Percentiles rank a stretch among this genome's conserved stretches.
These are phyloP conservation scores for Physcia stellaris DNA, from an alignment of 495 filamentous ascomycete species.

Conservation along the genomic window DNA sequence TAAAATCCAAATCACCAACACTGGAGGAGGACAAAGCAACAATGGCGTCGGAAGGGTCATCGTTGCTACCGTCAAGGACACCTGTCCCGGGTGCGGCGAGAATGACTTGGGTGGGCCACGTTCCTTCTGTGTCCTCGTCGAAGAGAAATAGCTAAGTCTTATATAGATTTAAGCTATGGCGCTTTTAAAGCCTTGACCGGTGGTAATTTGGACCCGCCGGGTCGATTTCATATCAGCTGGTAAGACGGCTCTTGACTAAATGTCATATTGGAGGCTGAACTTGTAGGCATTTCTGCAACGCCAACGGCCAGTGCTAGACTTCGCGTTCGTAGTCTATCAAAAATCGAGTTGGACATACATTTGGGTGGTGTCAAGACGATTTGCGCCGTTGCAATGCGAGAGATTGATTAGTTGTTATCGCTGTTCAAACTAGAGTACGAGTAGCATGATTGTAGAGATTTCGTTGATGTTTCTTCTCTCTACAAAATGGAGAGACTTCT, in stretches of 20 bases:
- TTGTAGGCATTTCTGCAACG: slow-evolving; percentile 9
- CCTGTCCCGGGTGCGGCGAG: slow-evolving; percentile 17
- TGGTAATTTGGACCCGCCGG: slow-evolving; percentile 9
- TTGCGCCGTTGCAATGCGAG: too few species aligned
- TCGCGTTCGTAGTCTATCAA: too few species aligned
- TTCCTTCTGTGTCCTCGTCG: neutral
- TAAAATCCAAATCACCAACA: slow-evolving; percentile 20
- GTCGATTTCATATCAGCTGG: slow-evolving; percentile 11
- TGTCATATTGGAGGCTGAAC: too few species aligned
- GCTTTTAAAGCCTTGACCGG: slow-evolving; percentile 12
- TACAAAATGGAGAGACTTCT: too few species aligned
- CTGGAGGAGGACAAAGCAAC: slow-evolving; percentile 15
- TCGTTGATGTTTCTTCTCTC: too few species aligned
- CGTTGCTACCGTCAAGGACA: slow-evolving; percentile 19
- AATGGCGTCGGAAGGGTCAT: slow-evolving; percentile 18
- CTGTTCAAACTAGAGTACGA: too few species aligned
- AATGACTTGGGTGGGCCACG: slow-evolving; percentile 14
- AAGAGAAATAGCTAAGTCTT: neutral
- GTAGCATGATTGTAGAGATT: too few species aligned
- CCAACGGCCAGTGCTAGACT: slow-evolving; percentile 3
- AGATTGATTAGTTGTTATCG: too few species aligned
- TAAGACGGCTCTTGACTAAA: slow-evolving; percentile 1
- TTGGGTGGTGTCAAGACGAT: too few species aligned
- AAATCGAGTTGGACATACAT: too few species aligned
- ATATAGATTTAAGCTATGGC: slow-evolving; percentile 11